These are phyloP conservation scores for Pyrus pyrifolia DNA, from an alignment of 306 rosid species.

Conservation along the genomic window DNA sequence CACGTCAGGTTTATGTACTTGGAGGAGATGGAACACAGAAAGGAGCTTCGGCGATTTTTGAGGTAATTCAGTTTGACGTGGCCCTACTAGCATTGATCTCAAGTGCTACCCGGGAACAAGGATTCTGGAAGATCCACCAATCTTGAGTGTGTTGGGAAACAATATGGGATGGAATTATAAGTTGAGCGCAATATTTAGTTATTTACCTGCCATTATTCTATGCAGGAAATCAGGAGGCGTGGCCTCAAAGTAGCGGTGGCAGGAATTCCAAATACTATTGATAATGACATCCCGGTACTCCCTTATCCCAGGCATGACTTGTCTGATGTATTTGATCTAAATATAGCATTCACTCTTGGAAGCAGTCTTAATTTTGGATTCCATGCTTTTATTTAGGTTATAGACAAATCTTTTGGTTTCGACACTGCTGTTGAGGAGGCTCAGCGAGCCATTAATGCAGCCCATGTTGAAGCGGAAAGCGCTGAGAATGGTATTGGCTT, in stretches of 20 bases:
- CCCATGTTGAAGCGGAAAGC: conserved; percentile 68
- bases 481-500: conserved; percentile 60
- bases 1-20: conserved; percentile 32
- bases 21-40: conserved; percentile 58
- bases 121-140: not conserved
- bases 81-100: too few relatives aligned
- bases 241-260: conserved; percentile 51
- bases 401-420: conserved; percentile 57
- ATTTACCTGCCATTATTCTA: not conserved
- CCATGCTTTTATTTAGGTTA: conserved; percentile 29
- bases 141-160: not conserved
- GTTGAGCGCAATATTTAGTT: not conserved
- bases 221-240: conserved; percentile 48
- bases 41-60: conserved; percentile 45
- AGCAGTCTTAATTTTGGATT: not conserved
- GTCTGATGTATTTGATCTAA: not conserved
- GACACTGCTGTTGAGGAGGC: conserved; percentile 64
- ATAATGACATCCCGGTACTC: conserved; percentile 48
- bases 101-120: too few relatives aligned
- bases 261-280: conserved; percentile 53
- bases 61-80: conserved; percentile 20
- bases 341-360: not conserved
- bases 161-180: not conserved
- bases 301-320: not conserved
- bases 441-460: conserved; percentile 59